Evolutionary conservation across 495 filamentous ascomycete species (phyloP).

Genomic region (Daldinia grandis): DNA sequence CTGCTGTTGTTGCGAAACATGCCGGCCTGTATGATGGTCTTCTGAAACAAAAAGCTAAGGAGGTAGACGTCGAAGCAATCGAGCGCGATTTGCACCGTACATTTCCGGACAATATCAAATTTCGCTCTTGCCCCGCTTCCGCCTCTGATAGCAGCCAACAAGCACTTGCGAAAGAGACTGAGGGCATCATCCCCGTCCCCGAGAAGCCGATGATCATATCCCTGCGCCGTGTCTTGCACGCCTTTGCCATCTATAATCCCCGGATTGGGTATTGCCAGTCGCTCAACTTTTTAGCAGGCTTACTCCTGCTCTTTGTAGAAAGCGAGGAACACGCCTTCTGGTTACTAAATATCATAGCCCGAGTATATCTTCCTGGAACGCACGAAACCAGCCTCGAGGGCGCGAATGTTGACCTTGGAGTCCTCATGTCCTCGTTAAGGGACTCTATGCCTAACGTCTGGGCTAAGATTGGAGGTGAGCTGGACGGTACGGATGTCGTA

Average conservation of each 20-base stretch:
- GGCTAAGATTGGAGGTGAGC: conserved; percentile 83
- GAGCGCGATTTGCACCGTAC: conserved; percentile 95
- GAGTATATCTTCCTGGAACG: conserved; percentile 86
- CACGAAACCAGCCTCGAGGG: conserved; percentile 93
- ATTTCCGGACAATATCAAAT: conserved; percentile 93
- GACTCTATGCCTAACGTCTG: conserved; percentile 88
- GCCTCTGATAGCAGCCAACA: conserved; percentile 48
- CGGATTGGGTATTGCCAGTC: conserved; percentile 95
- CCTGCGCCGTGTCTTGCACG: conserved; percentile 84
- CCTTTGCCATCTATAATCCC: conserved; percentile 89
- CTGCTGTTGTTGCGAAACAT: conserved; percentile 75
- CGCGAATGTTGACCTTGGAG: conserved; percentile 92
- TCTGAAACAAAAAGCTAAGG: conserved; percentile 67
- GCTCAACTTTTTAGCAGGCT: conserved; percentile 94
- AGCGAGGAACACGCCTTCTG: conserved; percentile 92
- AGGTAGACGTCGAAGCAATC: conserved; percentile 86
- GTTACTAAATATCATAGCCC: conserved; percentile 92
- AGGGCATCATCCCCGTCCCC: conserved; percentile 47
- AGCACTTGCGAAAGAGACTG: conserved; percentile 26
- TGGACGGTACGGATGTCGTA: conserved; percentile 62
- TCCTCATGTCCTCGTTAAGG: conserved; percentile 84
- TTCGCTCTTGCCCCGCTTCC: conserved; percentile 50
- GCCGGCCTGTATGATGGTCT: conserved; percentile 76
- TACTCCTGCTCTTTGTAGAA: conserved; percentile 89
- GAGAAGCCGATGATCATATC: conserved; percentile 83